Conservation (phyloP, 768 basidiomycete species). For the Russula ochroleuca region DNA sequence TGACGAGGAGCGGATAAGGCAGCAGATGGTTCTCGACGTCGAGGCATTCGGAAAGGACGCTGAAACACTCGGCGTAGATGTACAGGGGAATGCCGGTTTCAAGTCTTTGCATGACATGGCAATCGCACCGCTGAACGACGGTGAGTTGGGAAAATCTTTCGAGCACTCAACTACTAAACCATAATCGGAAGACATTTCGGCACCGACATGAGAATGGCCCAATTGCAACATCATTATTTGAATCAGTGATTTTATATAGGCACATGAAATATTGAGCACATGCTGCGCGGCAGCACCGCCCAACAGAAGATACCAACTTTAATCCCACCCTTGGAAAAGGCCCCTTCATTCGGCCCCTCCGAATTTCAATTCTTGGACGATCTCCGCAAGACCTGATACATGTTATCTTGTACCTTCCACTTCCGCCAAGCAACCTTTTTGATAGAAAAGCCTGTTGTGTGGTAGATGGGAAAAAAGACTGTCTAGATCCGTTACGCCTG, state of each 20-base stretch:
- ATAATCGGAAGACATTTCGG: not conserved
- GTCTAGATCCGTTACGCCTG: not conserved
- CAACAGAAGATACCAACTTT: not conserved
- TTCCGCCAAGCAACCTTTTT: not conserved
- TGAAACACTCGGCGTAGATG: slow-evolving; percentile 58
- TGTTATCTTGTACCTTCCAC: not conserved
- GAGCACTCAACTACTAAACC: not conserved
- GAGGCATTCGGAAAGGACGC: slow-evolving; percentile 80
- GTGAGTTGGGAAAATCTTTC: slow-evolving; percentile 14
- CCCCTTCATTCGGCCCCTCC: not conserved
- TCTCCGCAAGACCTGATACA: not conserved
- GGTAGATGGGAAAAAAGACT: not conserved
- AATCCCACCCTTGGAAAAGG: not conserved
- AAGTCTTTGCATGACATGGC: slow-evolving; percentile 57
- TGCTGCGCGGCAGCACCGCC: not conserved
- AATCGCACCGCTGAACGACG: slow-evolving; percentile 40
- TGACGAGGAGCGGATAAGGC: slow-evolving; percentile 85
- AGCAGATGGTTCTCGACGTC: slow-evolving; percentile 85
- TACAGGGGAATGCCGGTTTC: slow-evolving; percentile 50
- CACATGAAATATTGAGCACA: not conserved
- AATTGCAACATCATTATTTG: too few species aligned
- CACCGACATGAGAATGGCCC: not conserved
- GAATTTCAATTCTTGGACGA: not conserved
- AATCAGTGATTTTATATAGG: not conserved
- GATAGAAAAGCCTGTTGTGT: not conserved